These are phyloP conservation scores for Penicillium sp. DNA, from an alignment of 2,329 filamentous ascomycete species.

Conservation along the genomic window DNA sequence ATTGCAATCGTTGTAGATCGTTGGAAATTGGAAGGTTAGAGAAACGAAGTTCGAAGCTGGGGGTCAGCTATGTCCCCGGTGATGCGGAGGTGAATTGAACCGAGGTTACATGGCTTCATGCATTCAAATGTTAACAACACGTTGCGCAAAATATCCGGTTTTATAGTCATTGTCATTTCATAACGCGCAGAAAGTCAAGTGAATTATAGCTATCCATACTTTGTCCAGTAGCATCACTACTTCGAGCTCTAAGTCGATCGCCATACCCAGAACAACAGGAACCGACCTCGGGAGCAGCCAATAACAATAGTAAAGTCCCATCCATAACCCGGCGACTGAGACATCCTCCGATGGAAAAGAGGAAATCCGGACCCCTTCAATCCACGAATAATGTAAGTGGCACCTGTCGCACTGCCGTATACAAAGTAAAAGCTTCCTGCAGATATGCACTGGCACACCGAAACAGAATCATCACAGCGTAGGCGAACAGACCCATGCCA, in stretches of 20 bases:
- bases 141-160: neutral
- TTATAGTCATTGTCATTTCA: neutral
- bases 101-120: neutral
- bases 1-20: conserved; percentile 13
- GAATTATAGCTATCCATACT: neutral
- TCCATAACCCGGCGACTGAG: conserved; percentile 28
- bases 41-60: neutral
- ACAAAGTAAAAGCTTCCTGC: conserved; percentile 36
- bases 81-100: neutral
- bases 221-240: neutral
- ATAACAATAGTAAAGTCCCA: conserved; percentile 38
- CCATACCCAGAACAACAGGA: conserved; percentile 39
- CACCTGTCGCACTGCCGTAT: conserved; percentile 43
- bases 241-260: neutral
- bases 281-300: conserved; percentile 25
- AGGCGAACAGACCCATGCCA: conserved; percentile 40
- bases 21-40: neutral
- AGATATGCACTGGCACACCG: conserved; percentile 31
- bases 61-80: neutral
- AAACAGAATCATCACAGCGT: conserved; percentile 31
- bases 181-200: neutral
- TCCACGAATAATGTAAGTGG: conserved; percentile 40
- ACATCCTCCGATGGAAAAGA: conserved; percentile 40
- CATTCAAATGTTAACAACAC: no score
- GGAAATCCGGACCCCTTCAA: conserved; percentile 45